A percentile compares a stretch with the other conserved stretches of the same genome.
Conservation (phyloP, 805 yeast species). For the Lipomyces sp. region DNA sequence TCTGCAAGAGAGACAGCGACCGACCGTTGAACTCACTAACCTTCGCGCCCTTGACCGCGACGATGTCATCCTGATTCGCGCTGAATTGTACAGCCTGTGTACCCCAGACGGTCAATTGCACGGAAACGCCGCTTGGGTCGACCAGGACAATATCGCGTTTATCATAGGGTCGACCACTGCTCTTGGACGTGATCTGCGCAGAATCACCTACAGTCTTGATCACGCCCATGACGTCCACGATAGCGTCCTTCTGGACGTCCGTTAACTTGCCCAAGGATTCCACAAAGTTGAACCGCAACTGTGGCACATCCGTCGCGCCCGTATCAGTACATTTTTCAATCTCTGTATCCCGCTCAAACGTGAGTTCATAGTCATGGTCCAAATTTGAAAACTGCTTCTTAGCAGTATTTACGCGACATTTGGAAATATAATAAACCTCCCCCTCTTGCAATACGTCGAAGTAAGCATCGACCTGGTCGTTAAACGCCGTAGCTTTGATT, state of each 20-base stretch:
- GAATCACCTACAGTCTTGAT: constrained; percentile 75
- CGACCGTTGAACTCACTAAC: constrained; percentile 89
- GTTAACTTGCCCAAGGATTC: constrained; percentile 65
- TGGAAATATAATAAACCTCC: constrained; percentile 80
- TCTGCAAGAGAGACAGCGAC: constrained; percentile 75
- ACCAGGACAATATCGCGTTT: constrained; percentile 88
- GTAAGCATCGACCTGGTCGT: constrained; percentile 79
- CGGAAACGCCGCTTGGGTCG: constrained; percentile 78
- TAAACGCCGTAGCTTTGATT: constrained; percentile 93
- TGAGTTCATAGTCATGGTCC: constrained; percentile 85
- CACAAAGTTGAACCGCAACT: constrained; percentile 74
- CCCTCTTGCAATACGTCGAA: constrained; percentile 83
- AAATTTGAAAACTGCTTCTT: constrained; percentile 84
- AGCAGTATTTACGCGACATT: constrained; percentile 79
- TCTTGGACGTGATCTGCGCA: constrained; percentile 78
- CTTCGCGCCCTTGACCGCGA: constrained; percentile 89
- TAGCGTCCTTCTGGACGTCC: constrained; percentile 68
- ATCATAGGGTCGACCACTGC: constrained; percentile 88
- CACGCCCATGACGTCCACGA: constrained; percentile 87
- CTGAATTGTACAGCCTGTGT: constrained; percentile 78
- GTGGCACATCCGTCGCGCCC: constrained; percentile 68
- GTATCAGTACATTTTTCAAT: constrained; percentile 69
- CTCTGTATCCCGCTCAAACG: constrained; percentile 76
- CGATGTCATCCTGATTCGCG: constrained; percentile 69
- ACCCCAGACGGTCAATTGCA: constrained; percentile 89